Base-by-base conservation (phyloP, 108 stramenopile species). In the Epithemia pelagica region DNA sequence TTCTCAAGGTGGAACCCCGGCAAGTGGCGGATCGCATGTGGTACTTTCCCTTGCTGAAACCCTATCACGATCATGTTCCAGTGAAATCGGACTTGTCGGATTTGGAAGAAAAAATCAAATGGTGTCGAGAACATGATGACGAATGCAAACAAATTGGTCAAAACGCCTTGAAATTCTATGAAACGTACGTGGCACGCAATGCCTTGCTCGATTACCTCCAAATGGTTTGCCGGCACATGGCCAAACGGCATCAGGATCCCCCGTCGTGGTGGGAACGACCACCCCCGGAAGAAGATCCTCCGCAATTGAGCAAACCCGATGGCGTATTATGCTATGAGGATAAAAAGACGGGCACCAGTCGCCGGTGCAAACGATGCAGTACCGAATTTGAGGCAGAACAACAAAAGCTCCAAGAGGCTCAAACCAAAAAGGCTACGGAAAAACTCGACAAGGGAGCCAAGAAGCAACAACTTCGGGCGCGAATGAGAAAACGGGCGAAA, bases 11-110 rank as follows among this genome's bases (percentile, higher is more conserved):
- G 51, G 88, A 72, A 64, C 86, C 88, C 0, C 72, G 85, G 27
- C 88, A 89, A 74, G 91, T 96, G 30, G 99, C 99, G 10, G 97
- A 98, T 79, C 79, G 84, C 58, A 99, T 98, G 96, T 99, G 99
- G 99, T 99, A 96, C 76, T 98, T 98, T 68, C 97, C 97, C 29
- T 78, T 99, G 31, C 83, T 99, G 26, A 70, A 94, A 64, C 97
- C 97, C 7, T 96, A 86, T 63, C 65, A 66, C 22, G 98, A 99
- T 69, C 99, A 99, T 78, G 91, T 99, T 53, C 97, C 97, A 0
- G 94, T 99, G 25, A 94, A 95, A 62, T 79, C 82, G 0, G 99
- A 99, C 73, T 72, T 99, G 28, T 92, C 91, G 21, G 97, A 99
- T 76, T 78, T 99, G 32, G 92, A 92, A 71, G 96, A 99, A 70